These are phyloP conservation scores for Oryza australiensis DNA, from an alignment of 176 grass and related monocot genomes.

Conservation along the genomic window DNA sequence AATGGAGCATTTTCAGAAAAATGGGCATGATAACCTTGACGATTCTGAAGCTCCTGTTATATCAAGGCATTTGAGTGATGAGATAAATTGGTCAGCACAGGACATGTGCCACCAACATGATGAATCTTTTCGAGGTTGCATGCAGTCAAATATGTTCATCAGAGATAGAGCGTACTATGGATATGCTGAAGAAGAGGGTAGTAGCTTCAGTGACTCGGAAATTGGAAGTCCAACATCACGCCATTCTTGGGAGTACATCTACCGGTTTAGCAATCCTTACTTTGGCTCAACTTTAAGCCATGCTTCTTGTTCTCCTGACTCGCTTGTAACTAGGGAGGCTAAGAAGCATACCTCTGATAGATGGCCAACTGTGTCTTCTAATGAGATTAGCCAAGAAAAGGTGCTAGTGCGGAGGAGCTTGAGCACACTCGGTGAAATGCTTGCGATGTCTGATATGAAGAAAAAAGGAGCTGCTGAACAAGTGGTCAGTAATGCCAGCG, in stretches of 20 bases:
- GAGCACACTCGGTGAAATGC: constrained; percentile 95
- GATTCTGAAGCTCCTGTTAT: constrained; percentile 48
- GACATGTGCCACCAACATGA: constrained; percentile 55
- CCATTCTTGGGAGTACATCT: constrained; percentile 77
- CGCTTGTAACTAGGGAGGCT: constrained; percentile 76
- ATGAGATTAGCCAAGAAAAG: constrained; percentile 52
- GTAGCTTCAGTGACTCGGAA: constrained; percentile 64
- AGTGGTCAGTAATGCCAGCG: constrained; percentile 5
- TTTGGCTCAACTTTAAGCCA: constrained; percentile 72
- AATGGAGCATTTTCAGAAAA: constrained; percentile 40
- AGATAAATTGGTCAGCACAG: constrained; percentile 37
- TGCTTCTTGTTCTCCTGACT: constrained; percentile 76
- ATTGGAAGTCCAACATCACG: constrained; percentile 65
- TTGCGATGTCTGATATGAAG: constrained; percentile 75
- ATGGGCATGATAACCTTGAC: constrained; percentile 31
- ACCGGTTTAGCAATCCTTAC: constrained; percentile 74
- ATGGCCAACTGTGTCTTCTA: constrained; percentile 67
- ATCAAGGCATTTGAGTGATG: constrained; percentile 49
- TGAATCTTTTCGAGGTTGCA: constrained; percentile 70
- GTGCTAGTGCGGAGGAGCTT: constrained; percentile 65
- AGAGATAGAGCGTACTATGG: constrained; percentile 51
- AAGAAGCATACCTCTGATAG: constrained; percentile 85
- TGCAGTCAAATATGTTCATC: constrained; percentile 56
- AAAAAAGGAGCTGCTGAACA: constrained; percentile 54
- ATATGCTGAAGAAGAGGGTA: constrained; percentile 65